Evolutionary conservation across 2,329 filamentous ascomycete species (phyloP), one percentile per base, ranked within the genome.

Genomic region (Dothidotthia symphoricarpi): DNA sequence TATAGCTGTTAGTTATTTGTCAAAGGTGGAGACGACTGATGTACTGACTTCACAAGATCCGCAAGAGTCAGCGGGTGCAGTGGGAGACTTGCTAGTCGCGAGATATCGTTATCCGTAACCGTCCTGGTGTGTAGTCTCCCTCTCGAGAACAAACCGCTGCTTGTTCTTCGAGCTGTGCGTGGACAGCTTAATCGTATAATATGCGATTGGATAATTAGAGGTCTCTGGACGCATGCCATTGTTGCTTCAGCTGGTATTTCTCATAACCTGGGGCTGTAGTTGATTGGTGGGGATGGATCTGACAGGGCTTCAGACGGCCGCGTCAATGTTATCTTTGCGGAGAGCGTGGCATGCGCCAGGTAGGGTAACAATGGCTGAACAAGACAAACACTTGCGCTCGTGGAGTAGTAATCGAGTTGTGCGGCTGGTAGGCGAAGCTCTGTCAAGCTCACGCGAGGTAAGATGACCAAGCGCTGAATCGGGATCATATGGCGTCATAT

Each of bases 31-130:
- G 19, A 22, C 5, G 5, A 22, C 19, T 24, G 30, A 34, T 28
- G 32, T 36, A 36, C 74, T 53, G 75, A 94, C 86, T 85, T 91
- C 55, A 96, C 86, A 5, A 98, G 76, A 61, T 97, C 93, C 41
- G 85, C 83, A 24, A 98, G 78, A 16, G 88, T 93, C 59, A 97
- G 73, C 9, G 85, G 81, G 60, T 94, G 86, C 35, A 95, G 78
- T 24, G 84, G 82, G 59, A 85, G 82, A 40, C 82, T 81, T 22
- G 90, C 88, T 31, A 97, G 78, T 28, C 79, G 80, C 30, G 83
- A 79, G 49, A 97, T 86, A 62, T 93, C 86, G 48, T 85, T 81
- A 61, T 91, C 85, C 4, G 72, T 75, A 25, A 75, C 73, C 3
- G 64, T 69, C 29, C 57, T 60, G 2, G 69, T 75, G 41, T 63